These are phyloP conservation scores for Wickerhamomyces kurtzmanii DNA, from an alignment of 805 yeast genomes.

Conservation along the genomic window DNA sequence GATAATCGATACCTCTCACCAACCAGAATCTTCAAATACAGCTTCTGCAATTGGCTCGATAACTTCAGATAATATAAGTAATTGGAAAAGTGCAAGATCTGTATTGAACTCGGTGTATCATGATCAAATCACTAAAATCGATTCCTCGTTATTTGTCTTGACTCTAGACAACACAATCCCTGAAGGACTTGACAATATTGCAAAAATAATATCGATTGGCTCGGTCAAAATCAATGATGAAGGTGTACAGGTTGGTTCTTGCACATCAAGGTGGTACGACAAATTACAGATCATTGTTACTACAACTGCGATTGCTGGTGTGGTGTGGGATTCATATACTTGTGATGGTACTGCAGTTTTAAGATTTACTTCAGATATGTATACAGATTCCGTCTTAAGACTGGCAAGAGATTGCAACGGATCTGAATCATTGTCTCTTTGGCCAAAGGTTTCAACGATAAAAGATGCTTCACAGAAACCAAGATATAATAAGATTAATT, in stretches of 20 bases:
- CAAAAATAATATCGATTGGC: conserved; percentile 75
- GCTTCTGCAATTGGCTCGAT: conserved; percentile 67
- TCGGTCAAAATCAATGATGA: conserved; percentile 54
- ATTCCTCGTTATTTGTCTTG: conserved; percentile 70
- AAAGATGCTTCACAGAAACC: conserved; percentile 6
- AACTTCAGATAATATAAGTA: conserved; percentile 76
- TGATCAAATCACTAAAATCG: conserved; percentile 37
- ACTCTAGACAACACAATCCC: conserved; percentile 72
- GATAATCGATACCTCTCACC: conserved; percentile 59
- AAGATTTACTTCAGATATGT: conserved; percentile 80
- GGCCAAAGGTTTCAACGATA: conserved; percentile 16
- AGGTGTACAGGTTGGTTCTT: conserved; percentile 86
- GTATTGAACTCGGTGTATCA: conserved; percentile 28
- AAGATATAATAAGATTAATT: conserved; percentile 18
- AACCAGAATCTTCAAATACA: conserved; percentile 52
- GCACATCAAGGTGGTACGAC: conserved; percentile 92
- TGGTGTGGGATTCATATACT: conserved; percentile 84
- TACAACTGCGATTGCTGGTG: conserved; percentile 79
- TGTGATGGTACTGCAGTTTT: conserved; percentile 91
- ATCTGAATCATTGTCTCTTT: conserved; percentile 30
- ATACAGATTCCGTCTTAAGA: conserved; percentile 80
- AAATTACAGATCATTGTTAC: conserved; percentile 80
- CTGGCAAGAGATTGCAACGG: conserved; percentile 74
- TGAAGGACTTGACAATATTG: conserved; percentile 21
- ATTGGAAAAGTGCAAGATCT: conserved; percentile 72